Evolutionary conservation across 805 yeast genomes (phyloP).

Genomic region (Metschnikowia arizonensis): DNA sequence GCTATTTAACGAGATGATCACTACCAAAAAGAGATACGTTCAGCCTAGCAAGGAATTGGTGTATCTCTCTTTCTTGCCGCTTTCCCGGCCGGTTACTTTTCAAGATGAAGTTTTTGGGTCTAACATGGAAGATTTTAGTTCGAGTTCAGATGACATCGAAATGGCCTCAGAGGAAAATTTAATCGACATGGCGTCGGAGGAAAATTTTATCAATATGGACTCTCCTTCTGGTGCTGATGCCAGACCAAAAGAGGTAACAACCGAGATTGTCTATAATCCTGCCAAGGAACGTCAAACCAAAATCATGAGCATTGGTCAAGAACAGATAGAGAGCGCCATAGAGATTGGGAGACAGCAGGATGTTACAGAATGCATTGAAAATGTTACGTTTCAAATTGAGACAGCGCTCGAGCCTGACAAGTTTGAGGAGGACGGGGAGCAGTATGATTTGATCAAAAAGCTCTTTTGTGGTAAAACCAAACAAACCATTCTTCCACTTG

Average conservation of each 20-base stretch:
- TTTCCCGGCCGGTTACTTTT: slow-evolving; percentile 62
- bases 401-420: slow-evolving; percentile 71
- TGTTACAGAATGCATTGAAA: slow-evolving; percentile 95
- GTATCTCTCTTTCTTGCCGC: slow-evolving; percentile 77
- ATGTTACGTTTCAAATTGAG: slow-evolving; percentile 86
- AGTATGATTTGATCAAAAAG: slow-evolving; percentile 71
- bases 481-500: slow-evolving; percentile 62
- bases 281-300: slow-evolving; percentile 10
- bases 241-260: slow-evolving; percentile 1
- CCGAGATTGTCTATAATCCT: background rate
- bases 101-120: slow-evolving; percentile 19
- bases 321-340: slow-evolving; percentile 68
- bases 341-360: slow-evolving; percentile 93
- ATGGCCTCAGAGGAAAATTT: background rate
- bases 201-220: background rate
- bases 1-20: slow-evolving; percentile 67
- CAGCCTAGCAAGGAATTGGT: slow-evolving; percentile 83
- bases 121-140: slow-evolving; percentile 4
- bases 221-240: background rate
- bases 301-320: slow-evolving; percentile 43
- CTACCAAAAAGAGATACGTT: slow-evolving; percentile 58
- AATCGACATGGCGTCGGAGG: background rate
- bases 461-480: slow-evolving; percentile 83
- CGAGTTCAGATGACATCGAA: slow-evolving; percentile 3
- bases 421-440: slow-evolving; percentile 72